Conservation (phyloP, 441 rosid species). For the Arabidopsis lyrata region DNA sequence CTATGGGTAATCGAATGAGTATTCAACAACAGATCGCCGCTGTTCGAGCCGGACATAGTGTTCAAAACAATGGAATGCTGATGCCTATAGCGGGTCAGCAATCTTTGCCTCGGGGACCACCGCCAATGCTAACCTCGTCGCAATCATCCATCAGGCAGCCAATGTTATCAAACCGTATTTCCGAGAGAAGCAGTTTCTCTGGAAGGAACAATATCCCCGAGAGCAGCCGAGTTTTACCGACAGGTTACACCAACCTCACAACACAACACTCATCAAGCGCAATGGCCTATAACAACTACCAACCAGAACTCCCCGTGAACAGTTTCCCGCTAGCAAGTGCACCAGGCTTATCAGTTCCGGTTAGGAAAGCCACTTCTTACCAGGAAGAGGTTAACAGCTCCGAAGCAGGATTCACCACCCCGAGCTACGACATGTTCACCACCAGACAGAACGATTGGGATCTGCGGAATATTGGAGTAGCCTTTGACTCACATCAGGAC, state of each 20-base stretch:
- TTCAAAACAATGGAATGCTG: constrained; percentile 58
- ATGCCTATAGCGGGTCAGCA: constrained; percentile 67
- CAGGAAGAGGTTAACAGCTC: constrained; percentile 69
- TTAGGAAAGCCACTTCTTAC: constrained; percentile 51
- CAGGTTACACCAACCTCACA: constrained; percentile 52
- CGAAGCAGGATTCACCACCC: constrained; percentile 49
- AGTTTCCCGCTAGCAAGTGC: constrained; percentile 66
- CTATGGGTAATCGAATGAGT: constrained; percentile 43
- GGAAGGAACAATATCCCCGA: constrained; percentile 61
- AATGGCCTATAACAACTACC: constrained; percentile 60
- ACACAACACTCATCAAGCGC: constrained; percentile 63
- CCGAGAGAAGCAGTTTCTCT: constrained; percentile 44
- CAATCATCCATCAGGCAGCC: constrained; percentile 42
- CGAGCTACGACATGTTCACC: constrained; percentile 44
- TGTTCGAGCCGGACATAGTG: constrained; percentile 58
- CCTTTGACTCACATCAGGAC: constrained; percentile 63
- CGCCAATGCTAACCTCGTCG: constrained; percentile 11
- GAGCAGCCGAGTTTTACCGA: constrained; percentile 60
- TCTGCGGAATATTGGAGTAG: constrained; percentile 64
- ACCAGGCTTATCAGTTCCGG: constrained; percentile 46
- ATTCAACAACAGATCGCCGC: constrained; percentile 53
- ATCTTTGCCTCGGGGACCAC: constrained; percentile 40
- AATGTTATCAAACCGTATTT: constrained; percentile 30
- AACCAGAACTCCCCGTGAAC: constrained; percentile 56
- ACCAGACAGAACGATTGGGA: constrained; percentile 81